Percentiles rank a stretch among this genome's conserved stretches.
These are phyloP conservation scores for Symbiodinium natans DNA, from an alignment of 73 alveolate species.

Conservation along the genomic window DNA sequence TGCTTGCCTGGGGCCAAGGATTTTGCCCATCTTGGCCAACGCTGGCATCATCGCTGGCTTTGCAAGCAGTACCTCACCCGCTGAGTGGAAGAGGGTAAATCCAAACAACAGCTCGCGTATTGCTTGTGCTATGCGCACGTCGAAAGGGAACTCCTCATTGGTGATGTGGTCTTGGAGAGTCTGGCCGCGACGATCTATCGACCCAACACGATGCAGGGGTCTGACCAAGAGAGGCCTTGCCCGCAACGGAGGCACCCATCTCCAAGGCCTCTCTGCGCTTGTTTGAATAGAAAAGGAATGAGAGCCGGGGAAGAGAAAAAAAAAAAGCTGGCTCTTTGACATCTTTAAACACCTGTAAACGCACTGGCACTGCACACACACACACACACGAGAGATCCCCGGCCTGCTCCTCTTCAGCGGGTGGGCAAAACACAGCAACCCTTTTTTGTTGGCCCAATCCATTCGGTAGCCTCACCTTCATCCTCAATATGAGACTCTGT, in stretches of 20 bases:
- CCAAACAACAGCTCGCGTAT: too few relatives aligned
- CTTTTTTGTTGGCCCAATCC: neutral
- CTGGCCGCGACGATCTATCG: too few relatives aligned
- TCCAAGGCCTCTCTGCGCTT: too few relatives aligned
- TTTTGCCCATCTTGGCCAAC: slow-evolving; percentile 57
- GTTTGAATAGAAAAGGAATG: too few relatives aligned
- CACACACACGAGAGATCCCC: too few relatives aligned
- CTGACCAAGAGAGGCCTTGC: neutral
- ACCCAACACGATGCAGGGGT: neutral
- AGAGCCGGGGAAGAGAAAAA: too few relatives aligned
- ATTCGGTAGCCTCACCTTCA: neutral
- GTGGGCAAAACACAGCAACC: neutral
- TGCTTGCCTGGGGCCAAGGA: slow-evolving; percentile 44
- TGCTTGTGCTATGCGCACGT: neutral
- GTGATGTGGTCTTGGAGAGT: neutral
- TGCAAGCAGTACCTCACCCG: slow-evolving; percentile 33
- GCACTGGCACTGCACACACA: neutral
- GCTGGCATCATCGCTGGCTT: slow-evolving; percentile 63
- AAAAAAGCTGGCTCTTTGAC: too few relatives aligned
- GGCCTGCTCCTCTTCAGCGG: neutral
- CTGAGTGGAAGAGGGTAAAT: too few relatives aligned
- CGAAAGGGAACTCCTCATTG: neutral
- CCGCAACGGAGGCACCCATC: neutral
- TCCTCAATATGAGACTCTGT: too few relatives aligned
- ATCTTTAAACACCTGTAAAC: too few relatives aligned